Evolutionary conservation across 2,329 filamentous ascomycete genomes (phyloP).

Genomic region (Atkinsonella hypoxylon): DNA sequence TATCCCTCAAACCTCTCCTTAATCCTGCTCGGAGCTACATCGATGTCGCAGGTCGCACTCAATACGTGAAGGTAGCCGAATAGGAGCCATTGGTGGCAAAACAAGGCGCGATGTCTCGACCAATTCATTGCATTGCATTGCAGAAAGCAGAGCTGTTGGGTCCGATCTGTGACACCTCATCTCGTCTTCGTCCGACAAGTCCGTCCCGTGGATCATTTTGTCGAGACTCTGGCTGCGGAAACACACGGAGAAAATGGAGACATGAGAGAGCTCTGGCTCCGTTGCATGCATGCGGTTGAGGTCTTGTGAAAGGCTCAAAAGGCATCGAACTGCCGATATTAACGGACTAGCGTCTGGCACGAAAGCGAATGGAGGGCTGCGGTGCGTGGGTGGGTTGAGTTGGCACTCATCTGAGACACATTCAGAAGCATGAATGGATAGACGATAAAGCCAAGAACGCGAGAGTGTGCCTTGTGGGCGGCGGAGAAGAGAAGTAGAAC

Average conservation of each 20-base stretch:
- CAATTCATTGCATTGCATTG: conserved; percentile 9
- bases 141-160: conserved; percentile 18
- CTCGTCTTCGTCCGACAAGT: conserved; percentile 22
- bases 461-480: neutral
- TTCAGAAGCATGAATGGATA: conserved; percentile 11
- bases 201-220: conserved; percentile 4
- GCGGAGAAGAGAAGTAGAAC: neutral
- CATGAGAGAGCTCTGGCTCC: conserved; percentile 7
- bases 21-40: conserved; percentile 2
- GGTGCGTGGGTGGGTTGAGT: conserved; percentile 8
- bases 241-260: conserved; percentile 7
- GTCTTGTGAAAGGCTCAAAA: conserved; percentile 2
- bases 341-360: conserved; percentile 6
- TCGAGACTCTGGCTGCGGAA: neutral
- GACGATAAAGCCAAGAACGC: conserved; percentile 4
- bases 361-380: conserved; percentile 5
- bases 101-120: conserved; percentile 5
- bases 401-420: conserved; percentile 13
- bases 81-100: neutral
- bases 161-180: conserved; percentile 30
- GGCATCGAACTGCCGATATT: conserved; percentile 5
- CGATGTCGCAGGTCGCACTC: conserved; percentile 4
- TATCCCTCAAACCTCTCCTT: conserved; percentile 3
- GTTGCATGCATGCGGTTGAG: neutral
- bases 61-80: conserved; percentile 5